phyloP scores from a whole-genome alignment of 1,284 basidiomycete species.

The Puccinia horiana region DNA sequence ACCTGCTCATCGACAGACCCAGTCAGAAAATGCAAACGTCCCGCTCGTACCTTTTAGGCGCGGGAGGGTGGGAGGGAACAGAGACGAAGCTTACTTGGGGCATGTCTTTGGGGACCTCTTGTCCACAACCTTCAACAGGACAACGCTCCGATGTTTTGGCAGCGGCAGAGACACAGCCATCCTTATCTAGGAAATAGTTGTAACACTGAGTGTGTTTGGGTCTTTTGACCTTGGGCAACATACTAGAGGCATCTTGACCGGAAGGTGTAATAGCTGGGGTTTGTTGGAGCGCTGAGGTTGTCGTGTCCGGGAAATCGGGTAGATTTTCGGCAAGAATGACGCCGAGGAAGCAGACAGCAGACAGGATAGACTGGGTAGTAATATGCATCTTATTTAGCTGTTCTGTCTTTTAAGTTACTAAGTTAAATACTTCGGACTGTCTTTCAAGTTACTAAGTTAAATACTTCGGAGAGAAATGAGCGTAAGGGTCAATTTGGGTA shows the following conservation, averaged over 20 bases:
- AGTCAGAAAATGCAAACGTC: background rate
- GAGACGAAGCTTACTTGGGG: background rate
- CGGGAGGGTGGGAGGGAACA: background rate
- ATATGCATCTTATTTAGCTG: background rate
- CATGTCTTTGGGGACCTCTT: background rate
- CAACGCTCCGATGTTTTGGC: background rate
- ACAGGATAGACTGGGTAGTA: background rate
- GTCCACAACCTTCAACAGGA: background rate
- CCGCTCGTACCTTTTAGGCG: too few relatives aligned
- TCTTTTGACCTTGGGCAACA: background rate
- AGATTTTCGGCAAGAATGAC: background rate
- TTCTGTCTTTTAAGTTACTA: too few relatives aligned
- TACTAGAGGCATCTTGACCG: background rate
- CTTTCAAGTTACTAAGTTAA: too few relatives aligned
- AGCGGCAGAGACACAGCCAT: constrained; percentile 9
- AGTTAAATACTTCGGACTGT: too few relatives aligned
- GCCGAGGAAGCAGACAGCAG: background rate
- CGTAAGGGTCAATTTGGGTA: too few relatives aligned
- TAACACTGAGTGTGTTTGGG: constrained; percentile 14
- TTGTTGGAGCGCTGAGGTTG: too few relatives aligned
- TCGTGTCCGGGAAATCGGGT: background rate
- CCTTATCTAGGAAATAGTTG: constrained; percentile 27
- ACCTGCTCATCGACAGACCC: background rate
- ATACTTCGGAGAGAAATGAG: too few relatives aligned
- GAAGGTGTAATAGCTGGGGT: background rate